Evolutionary conservation across 805 yeast species (phyloP).

Genomic region (Starmerella bacillaris): DNA sequence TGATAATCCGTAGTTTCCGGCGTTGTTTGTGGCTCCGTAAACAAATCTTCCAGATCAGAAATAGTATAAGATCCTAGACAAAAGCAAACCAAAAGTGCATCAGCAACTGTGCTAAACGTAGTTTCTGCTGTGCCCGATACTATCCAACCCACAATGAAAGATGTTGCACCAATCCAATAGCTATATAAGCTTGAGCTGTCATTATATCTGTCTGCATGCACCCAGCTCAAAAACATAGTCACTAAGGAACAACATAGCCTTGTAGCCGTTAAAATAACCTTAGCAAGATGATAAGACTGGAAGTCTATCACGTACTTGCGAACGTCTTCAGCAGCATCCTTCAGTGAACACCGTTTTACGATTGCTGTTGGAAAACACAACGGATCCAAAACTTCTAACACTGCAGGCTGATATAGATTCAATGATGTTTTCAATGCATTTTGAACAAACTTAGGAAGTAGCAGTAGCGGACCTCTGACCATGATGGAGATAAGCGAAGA

Average conservation of each 20-base stretch:
- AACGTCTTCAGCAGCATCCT: slow-evolving; percentile 18
- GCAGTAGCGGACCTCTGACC: slow-evolving; percentile 22
- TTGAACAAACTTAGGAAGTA: slow-evolving; percentile 22
- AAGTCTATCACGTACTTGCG: background rate
- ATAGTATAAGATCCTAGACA: slow-evolving; percentile 21
- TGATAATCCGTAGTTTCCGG: background rate
- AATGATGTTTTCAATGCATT: slow-evolving; percentile 17
- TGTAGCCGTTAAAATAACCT: slow-evolving; percentile 24
- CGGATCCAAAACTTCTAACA: slow-evolving; percentile 20
- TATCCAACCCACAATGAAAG: slow-evolving; percentile 27
- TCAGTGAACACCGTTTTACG: slow-evolving; percentile 21
- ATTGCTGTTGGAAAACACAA: slow-evolving; percentile 25
- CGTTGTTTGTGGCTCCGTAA: slow-evolving; percentile 4
- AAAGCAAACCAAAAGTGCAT: slow-evolving; percentile 23
- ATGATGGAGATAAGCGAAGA: slow-evolving; percentile 21
- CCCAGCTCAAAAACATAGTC: slow-evolving; percentile 27
- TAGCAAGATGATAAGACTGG: slow-evolving; percentile 22
- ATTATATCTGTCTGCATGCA: slow-evolving; percentile 23
- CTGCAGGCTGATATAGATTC: slow-evolving; percentile 16
- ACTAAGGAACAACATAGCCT: slow-evolving; percentile 23
- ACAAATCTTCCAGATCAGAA: slow-evolving; percentile 21
- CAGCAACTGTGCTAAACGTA: slow-evolving; percentile 24
- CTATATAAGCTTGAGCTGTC: slow-evolving; percentile 25
- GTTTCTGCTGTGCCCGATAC: slow-evolving; percentile 29
- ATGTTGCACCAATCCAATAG: slow-evolving; percentile 25